Base-by-base conservation (phyloP, 306 rosid species). In the apple (Malus domestica) region DNA sequence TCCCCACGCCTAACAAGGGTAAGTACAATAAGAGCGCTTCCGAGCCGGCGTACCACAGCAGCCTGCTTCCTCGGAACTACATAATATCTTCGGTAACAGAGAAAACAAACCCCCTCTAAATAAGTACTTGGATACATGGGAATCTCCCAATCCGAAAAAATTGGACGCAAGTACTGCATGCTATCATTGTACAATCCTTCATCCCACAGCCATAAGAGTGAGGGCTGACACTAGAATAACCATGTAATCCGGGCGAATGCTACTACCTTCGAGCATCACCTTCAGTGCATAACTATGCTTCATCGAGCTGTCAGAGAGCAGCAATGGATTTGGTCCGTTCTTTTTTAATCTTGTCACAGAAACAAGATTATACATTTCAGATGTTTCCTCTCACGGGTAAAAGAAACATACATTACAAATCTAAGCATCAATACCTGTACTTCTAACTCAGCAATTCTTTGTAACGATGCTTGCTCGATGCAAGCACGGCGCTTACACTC, bases 201-300 rank as follows among this genome's bases (percentile, higher is more conserved):
- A 55, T 81, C 90, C 95, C 75, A 93, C 90, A 18, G 86, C 95
- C 96, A 89, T 85, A 83, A 93, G 89, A 15, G 98, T 88, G 69
- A 93, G 90, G 2, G 96, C 96, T 4, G 98, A 93, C 75, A 94
- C 98, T 8, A 96, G 98, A 73, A 93, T 83, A 68, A 93, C 98
- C 98, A 93, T 57, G 95, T 78, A 80, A 93, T 84, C 96, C 19
- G 84, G 29, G 94, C 23, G 98, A 70, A 90, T 66, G 73, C 98
- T 84, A 38, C 98, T 96, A 78, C 85, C 55, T 15, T 49, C 89
- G 72, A 89, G 45, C 45, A 42, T 9, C 45, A 90, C 87, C 89
- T 82, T 61, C 96, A 4, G 25, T 33, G 5, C 35, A 70, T 62
- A 67, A 64, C 83, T 86, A 71, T 54, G 69, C 67, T 77, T 84